Conservation (phyloP, 2,329 filamentous ascomycete species). For the Fusarium setosum region DNA sequence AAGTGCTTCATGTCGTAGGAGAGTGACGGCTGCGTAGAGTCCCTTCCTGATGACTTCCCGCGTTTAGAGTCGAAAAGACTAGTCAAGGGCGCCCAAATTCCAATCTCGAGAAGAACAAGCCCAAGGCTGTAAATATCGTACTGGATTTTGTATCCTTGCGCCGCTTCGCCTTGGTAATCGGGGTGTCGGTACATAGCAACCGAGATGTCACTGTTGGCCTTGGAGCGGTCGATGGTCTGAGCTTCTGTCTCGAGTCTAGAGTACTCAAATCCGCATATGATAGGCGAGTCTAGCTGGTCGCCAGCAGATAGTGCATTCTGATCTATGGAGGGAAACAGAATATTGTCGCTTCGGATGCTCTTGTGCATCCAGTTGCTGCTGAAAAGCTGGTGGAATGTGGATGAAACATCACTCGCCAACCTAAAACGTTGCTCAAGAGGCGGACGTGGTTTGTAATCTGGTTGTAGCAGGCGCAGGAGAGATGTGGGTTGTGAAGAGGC, state of each 20-base stretch:
- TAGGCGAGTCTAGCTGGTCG: background rate
- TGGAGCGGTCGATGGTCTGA: background rate
- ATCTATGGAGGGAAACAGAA: background rate
- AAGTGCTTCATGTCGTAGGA: background rate
- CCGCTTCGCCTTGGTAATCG: background rate
- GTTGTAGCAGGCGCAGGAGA: background rate
- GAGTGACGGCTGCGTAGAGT: background rate
- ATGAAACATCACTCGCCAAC: background rate
- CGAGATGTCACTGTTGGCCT: background rate
- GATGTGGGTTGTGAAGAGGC: background rate
- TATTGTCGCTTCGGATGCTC: background rate
- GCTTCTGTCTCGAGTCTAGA: background rate
- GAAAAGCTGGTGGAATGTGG: background rate
- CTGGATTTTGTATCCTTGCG: background rate
- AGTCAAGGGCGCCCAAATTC: background rate
- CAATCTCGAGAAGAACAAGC: conserved; percentile 5
- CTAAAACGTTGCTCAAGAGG: background rate
- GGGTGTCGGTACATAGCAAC: conserved; percentile 2
- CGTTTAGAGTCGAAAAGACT: conserved; percentile 5
- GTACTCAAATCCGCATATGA: background rate
- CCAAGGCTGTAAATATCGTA: conserved; percentile 6
- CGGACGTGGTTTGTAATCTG: background rate
- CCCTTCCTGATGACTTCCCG: background rate
- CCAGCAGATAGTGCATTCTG: too few relatives aligned
- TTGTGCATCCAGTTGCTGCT: conserved; percentile 12